Evolutionary conservation across 2,329 filamentous ascomycete species (phyloP).

Genomic region (Pestalotiopsis sp.): DNA sequence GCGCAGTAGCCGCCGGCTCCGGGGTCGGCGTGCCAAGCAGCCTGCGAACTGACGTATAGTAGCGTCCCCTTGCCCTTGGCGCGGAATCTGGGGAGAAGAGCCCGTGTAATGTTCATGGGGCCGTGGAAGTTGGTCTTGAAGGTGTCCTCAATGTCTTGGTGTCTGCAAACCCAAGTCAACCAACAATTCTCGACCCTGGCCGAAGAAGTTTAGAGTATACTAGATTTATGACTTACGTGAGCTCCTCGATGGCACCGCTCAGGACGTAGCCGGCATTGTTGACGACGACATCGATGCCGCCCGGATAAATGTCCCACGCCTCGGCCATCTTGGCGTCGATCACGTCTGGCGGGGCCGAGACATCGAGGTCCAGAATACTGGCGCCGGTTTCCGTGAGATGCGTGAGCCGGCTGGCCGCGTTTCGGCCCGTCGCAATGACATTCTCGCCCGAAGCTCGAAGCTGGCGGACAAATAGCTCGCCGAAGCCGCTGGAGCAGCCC

Average conservation of each 20-base stretch:
- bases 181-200: constrained; percentile 3
- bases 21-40: constrained; percentile 26
- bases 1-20: constrained; percentile 1
- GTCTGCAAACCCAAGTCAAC: no score
- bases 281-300: constrained; percentile 37
- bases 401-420: constrained; percentile 32
- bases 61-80: constrained; percentile 25
- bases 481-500: constrained; percentile 45
- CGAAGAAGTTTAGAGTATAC: not conserved
- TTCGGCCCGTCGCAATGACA: constrained; percentile 43
- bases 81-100: constrained; percentile 32
- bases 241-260: constrained; percentile 28
- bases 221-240: constrained; percentile 18
- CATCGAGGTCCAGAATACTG: constrained; percentile 31
- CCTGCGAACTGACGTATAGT: constrained; percentile 32
- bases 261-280: constrained; percentile 40
- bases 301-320: constrained; percentile 22
- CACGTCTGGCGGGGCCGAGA: constrained; percentile 18
- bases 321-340: constrained; percentile 21
- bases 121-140: constrained; percentile 40
- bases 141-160: constrained; percentile 25
- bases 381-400: constrained; percentile 37
- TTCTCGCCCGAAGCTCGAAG: constrained; percentile 39
- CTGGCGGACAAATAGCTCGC: constrained; percentile 36
- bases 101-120: constrained; percentile 36